Conservation (phyloP, 495 filamentous ascomycete genomes). For the Pseudotulostoma volvatum region DNA sequence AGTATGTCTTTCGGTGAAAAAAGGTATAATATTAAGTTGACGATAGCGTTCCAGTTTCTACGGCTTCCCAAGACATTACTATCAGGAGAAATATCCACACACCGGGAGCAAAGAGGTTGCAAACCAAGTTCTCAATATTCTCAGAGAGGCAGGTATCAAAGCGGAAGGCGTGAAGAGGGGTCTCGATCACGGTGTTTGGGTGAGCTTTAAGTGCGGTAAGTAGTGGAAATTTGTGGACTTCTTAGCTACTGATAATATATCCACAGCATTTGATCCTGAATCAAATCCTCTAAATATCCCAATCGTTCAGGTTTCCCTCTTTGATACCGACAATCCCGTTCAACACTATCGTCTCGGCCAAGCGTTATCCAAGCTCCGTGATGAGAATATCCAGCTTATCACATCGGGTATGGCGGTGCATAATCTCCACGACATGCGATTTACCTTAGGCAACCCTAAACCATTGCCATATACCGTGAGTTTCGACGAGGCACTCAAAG, state of each 20-base stretch:
- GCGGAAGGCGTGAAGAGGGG: constrained; percentile 49
- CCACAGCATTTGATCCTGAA: constrained; percentile 46
- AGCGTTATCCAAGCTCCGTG: constrained; percentile 49
- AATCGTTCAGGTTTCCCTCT: constrained; percentile 68
- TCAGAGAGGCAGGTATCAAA: constrained; percentile 45
- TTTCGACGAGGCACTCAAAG: constrained; percentile 66
- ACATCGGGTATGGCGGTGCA: constrained; percentile 79
- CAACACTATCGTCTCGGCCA: constrained; percentile 57
- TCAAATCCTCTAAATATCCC: constrained; percentile 64
- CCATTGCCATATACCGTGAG: constrained; percentile 41
- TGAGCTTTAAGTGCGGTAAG: constrained; percentile 46
- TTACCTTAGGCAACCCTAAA: constrained; percentile 24
- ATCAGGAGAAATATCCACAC: constrained; percentile 50
- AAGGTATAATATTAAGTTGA: constrained; percentile 3
- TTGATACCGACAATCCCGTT: constrained; percentile 47
- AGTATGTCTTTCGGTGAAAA: constrained; percentile 34
- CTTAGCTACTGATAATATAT: constrained; percentile 2
- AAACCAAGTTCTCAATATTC: constrained; percentile 41
- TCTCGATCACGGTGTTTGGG: constrained; percentile 72
- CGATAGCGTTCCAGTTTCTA: constrained; percentile 40
- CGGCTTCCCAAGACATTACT: constrained; percentile 52
- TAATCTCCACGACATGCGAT: constrained; percentile 53
- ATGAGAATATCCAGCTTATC: constrained; percentile 58
- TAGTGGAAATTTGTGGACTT: constrained; percentile 9
- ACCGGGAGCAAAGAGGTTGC: constrained; percentile 51